These are phyloP conservation scores for Fusarium caatingaense DNA, from an alignment of 2,329 filamentous ascomycete species.

Conservation along the genomic window DNA sequence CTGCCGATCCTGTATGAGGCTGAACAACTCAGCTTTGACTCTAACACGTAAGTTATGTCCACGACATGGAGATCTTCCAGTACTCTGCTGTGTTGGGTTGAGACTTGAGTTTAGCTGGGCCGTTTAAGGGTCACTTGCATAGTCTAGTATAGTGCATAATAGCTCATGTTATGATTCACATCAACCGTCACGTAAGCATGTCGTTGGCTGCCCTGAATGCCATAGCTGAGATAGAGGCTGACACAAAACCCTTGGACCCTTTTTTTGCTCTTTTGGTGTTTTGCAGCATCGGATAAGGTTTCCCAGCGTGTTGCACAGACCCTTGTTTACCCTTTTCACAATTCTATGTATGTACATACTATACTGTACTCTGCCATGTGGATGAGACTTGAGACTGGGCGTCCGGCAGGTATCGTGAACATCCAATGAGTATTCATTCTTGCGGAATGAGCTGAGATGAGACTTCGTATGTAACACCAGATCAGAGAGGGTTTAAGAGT, in stretches of 20 bases:
- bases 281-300: constrained; percentile 13
- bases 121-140: constrained; percentile 19
- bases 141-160: neutral
- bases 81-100: neutral
- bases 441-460: constrained; percentile 33
- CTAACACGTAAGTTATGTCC: neutral
- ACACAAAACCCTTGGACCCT: constrained; percentile 31
- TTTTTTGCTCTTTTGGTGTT: neutral
- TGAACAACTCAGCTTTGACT: neutral
- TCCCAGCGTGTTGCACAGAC: neutral
- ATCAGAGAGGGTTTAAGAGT: constrained; percentile 1
- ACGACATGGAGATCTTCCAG: neutral
- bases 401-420: neutral
- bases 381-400: constrained; percentile 17
- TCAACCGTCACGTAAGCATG: neutral
- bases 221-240: constrained; percentile 28
- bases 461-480: constrained; percentile 19
- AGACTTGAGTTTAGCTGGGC: neutral
- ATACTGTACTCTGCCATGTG: neutral
- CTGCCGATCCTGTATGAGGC: constrained; percentile 2
- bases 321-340: neutral
- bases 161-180: neutral
- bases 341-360: no score
- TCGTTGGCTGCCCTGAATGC: neutral
- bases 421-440: neutral